Evolutionary conservation across 2,329 filamentous ascomycete species (phyloP).

Genomic region (Bipolaris bicolor): DNA sequence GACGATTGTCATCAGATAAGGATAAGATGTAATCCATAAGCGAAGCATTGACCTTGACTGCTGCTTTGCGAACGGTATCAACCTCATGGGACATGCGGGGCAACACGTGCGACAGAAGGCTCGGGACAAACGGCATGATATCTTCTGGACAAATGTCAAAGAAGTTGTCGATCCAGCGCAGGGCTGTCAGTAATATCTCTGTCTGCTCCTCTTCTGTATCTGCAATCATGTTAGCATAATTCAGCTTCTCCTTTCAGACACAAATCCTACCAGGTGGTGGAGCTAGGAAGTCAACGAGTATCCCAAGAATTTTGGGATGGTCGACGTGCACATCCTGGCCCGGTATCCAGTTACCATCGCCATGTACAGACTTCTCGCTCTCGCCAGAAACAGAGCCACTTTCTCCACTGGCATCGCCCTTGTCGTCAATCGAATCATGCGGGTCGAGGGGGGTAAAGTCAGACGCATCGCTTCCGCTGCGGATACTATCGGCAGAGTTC

Average conservation of each 20-base stretch:
- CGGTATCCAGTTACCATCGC: conserved; percentile 94
- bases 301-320: conserved; percentile 88
- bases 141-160: conserved; percentile 98
- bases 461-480: conserved; percentile 61
- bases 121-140: conserved; percentile 91
- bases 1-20: conserved; percentile 68
- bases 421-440: conserved; percentile 57
- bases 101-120: conserved; percentile 86
- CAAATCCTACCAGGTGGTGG: conserved; percentile 71
- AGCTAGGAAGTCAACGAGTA: conserved; percentile 86
- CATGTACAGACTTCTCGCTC: conserved; percentile 54
- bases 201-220: conserved; percentile 67
- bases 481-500: conserved; percentile 65
- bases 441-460: conserved; percentile 56
- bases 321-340: conserved; percentile 97
- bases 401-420: conserved; percentile 53
- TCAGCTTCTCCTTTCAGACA: background rate
- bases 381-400: conserved; percentile 43
- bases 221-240: conserved; percentile 26
- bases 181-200: conserved; percentile 85
- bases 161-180: conserved; percentile 95
- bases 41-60: conserved; percentile 85
- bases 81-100: conserved; percentile 93
- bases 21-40: conserved; percentile 95
- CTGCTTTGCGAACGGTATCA: conserved; percentile 86